phyloP scores from a whole-genome alignment of 805 yeast genomes.

The Ogataea henricii region DNA sequence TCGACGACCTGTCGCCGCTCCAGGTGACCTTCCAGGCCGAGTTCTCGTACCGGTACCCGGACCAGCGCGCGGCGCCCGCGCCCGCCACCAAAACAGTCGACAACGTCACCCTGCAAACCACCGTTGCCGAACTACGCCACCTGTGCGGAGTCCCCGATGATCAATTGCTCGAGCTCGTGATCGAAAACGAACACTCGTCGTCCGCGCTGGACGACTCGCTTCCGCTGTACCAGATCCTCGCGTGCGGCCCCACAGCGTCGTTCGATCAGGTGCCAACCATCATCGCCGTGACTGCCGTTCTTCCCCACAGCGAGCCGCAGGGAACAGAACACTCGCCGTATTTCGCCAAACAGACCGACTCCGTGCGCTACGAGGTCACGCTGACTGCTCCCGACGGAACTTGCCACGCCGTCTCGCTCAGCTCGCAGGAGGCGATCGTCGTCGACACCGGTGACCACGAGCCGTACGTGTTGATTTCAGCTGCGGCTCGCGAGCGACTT shows the following conservation, averaged over 20 bases:
- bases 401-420: conserved; percentile 26
- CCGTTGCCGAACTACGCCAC: conserved; percentile 18
- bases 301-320: conserved; percentile 3
- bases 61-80: not conserved
- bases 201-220: conserved; percentile 12
- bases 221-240: conserved; percentile 21
- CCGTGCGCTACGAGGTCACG: conserved; percentile 31
- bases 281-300: conserved; percentile 15
- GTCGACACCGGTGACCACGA: conserved; percentile 36
- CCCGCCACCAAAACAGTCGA: conserved; percentile 2
- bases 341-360: conserved; percentile 7
- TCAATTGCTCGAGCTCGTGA: conserved; percentile 15
- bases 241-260: conserved; percentile 16
- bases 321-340: conserved; percentile 11
- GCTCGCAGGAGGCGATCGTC: conserved; percentile 45
- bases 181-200: conserved; percentile 22
- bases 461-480: conserved; percentile 43
- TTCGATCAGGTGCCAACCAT: conserved; percentile 24
- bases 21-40: conserved; percentile 21
- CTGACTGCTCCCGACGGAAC: conserved; percentile 19
- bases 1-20: conserved; percentile 14
- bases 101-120: conserved; percentile 20
- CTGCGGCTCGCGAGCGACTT: conserved; percentile 38
- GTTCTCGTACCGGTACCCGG: conserved; percentile 12
- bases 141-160: not conserved